A percentile compares a stretch with the other conserved stretches of the same genome.
These are phyloP conservation scores for Casaregolazyma suthepensis DNA, from an alignment of 1,139 yeast species.

Conservation along the genomic window DNA sequence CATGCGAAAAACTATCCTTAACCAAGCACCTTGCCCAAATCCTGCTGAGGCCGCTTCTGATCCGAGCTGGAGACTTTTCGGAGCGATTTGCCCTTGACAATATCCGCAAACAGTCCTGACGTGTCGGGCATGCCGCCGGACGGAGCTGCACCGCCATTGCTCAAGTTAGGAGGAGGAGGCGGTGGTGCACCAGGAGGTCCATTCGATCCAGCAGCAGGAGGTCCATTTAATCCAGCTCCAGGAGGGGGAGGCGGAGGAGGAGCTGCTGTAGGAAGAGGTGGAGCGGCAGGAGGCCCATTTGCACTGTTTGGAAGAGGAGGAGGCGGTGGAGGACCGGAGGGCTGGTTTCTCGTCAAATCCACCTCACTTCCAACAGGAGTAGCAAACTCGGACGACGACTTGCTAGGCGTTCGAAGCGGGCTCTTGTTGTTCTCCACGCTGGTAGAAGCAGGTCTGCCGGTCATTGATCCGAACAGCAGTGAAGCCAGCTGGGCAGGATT, in stretches of 20 bases:
- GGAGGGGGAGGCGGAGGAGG: slow-evolving; percentile 24
- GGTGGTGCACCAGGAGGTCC: slow-evolving; percentile 18
- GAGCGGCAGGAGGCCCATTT: slow-evolving; percentile 20
- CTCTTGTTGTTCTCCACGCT: slow-evolving; percentile 3
- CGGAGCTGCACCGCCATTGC: slow-evolving; percentile 19
- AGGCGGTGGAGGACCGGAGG: slow-evolving; percentile 20
- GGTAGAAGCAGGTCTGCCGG: slow-evolving; percentile 30
- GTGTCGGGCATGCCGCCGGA: slow-evolving; percentile 35
- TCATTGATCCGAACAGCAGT: slow-evolving; percentile 59
- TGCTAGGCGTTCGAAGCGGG: slow-evolving; percentile 2
- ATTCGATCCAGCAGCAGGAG: slow-evolving; percentile 15
- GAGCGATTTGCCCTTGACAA: slow-evolving; percentile 47
- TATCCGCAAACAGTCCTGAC: slow-evolving; percentile 49
- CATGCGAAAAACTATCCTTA: neutral
- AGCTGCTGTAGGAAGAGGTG: slow-evolving; percentile 25
- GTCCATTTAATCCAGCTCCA: slow-evolving; percentile 15
- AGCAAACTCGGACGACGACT: slow-evolving; percentile 11
- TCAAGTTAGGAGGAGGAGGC: slow-evolving; percentile 26
- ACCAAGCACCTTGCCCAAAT: slow-evolving; percentile 47
- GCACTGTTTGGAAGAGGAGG: slow-evolving; percentile 18
- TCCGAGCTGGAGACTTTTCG: slow-evolving; percentile 44
- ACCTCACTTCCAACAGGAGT: slow-evolving; percentile 13
- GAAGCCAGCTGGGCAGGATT: slow-evolving; percentile 60
- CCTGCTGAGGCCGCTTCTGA: slow-evolving; percentile 39
- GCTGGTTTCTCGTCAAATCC: slow-evolving; percentile 8